phyloP scores from a whole-genome alignment of 2,329 filamentous ascomycete species.

The Tolypocladium ophioglossoides region DNA sequence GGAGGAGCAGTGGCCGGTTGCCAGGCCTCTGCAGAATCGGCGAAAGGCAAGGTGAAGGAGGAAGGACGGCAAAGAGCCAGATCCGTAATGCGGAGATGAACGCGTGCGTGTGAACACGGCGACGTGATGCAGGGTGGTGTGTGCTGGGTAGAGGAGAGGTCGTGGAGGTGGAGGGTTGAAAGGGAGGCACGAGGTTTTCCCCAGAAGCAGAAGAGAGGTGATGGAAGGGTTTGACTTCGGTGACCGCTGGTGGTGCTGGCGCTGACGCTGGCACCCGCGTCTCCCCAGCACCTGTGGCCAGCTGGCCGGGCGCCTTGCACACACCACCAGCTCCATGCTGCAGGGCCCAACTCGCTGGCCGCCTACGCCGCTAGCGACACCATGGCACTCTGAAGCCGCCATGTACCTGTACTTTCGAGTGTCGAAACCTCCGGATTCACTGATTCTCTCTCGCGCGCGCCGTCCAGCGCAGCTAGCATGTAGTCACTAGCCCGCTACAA shows the following conservation, averaged over 20 bases:
- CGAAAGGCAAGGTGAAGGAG: constrained; percentile 18
- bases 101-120: constrained; percentile 17
- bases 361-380: neutral
- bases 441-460: neutral
- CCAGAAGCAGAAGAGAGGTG: constrained; percentile 24
- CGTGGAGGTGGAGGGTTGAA: constrained; percentile 13
- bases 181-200: constrained; percentile 26
- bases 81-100: constrained; percentile 17
- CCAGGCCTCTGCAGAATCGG: constrained; percentile 25
- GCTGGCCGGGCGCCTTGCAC: neutral
- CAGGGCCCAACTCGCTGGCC: neutral
- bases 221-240: constrained; percentile 24
- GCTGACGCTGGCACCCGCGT: constrained; percentile 6
- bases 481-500: neutral
- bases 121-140: constrained; percentile 16
- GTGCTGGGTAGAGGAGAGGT: constrained; percentile 10
- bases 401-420: neutral
- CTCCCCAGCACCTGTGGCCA: neutral
- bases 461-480: neutral
- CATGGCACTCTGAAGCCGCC: neutral
- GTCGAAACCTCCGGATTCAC: neutral
- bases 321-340: neutral
- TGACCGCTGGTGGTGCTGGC: constrained; percentile 7
- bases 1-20: constrained; percentile 20
- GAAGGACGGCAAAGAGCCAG: constrained; percentile 17